Base-by-base conservation (phyloP, 108 stramenopile species). In the Fistulifera pelliculosa region DNA sequence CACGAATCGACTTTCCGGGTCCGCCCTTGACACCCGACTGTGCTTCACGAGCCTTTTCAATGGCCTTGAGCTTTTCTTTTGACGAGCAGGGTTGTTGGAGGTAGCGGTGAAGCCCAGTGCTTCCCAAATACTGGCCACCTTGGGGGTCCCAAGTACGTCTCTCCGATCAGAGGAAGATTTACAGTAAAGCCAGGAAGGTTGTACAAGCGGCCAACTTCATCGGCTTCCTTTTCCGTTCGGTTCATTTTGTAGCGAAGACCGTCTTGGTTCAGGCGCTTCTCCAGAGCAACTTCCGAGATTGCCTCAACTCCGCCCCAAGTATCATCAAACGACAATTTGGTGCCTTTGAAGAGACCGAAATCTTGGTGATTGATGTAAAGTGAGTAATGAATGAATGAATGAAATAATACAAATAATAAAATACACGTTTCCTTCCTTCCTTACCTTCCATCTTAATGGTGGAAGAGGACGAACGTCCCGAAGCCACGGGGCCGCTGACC, bases 81-180 rank as follows among this genome's bases (percentile, higher is more conserved):
- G 89, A 38, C 85, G 80, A 43, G 89, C 89, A 31, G 79, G 83
- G 63, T 91, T 91, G 76, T 87, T 91, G 26, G 83, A 85, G 27
- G 89, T 91, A 54, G 89, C 89, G 24, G 89, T 91, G 77, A 91
- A 91, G 19, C 89, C 89, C 25, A 91, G 10, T 39, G 89, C 89
- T 57, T 91, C 89, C 85, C 85, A 91, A 69, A 91, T 75, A 58
- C 60, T 63, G 13, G 74, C 89, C 27, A 91, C 89, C 61, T 80
- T 77, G 50, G 89, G 89, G 89, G 89, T 55, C 85, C 89, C 52
- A 91, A 71, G 68, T 77, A 84, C 11, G 89, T 90, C 64, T 90
- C 71, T 48, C 89, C 89, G 48, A 90, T 84, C 50, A 90, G 44
- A 49, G 89, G 89, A 8, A 90, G 78, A 50, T 86, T 80, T 40